Conservation (phyloP, 2,329 filamentous ascomycete genomes). For the Akanthomyces lecanii region DNA sequence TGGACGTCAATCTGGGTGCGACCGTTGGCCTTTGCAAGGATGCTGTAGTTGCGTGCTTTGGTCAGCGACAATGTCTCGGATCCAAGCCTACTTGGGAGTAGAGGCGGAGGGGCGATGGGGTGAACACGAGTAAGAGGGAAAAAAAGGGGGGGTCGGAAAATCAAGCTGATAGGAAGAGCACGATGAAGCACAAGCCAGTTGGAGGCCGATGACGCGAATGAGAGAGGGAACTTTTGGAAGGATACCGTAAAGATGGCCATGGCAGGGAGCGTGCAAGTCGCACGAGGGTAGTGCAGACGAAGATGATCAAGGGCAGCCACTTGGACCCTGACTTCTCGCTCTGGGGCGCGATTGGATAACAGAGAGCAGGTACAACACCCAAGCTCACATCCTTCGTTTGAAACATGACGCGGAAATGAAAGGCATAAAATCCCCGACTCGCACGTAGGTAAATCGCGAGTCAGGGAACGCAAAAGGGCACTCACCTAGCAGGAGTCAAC, state of each 20-base stretch:
- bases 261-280: neutral
- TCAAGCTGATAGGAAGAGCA: slow-evolving; percentile 1
- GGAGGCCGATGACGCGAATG: slow-evolving; percentile 2
- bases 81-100: slow-evolving; percentile 13
- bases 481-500: slow-evolving; percentile 74
- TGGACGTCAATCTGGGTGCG: slow-evolving; percentile 70
- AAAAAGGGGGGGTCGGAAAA: slow-evolving; percentile 4
- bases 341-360: neutral
- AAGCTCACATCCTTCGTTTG: neutral
- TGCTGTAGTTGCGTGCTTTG: slow-evolving; percentile 47
- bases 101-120: slow-evolving; percentile 14
- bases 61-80: slow-evolving; percentile 33
- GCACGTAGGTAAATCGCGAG: neutral
- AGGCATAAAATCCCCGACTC: neutral
- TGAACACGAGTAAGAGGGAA: neutral
- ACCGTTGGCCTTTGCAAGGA: slow-evolving; percentile 81
- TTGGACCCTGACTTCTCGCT: neutral
- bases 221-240: neutral
- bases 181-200: slow-evolving; percentile 13
- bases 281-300: neutral
- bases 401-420: slow-evolving; percentile 4
- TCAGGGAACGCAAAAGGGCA: slow-evolving; percentile 18
- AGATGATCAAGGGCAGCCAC: neutral
- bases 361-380: neutral
- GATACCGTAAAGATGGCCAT: neutral